Percentiles rank a stretch among this genome's conserved stretches.
phyloP scores from a whole-genome alignment of 169 alveolate species.

The Plasmodium cynomolgi region DNA sequence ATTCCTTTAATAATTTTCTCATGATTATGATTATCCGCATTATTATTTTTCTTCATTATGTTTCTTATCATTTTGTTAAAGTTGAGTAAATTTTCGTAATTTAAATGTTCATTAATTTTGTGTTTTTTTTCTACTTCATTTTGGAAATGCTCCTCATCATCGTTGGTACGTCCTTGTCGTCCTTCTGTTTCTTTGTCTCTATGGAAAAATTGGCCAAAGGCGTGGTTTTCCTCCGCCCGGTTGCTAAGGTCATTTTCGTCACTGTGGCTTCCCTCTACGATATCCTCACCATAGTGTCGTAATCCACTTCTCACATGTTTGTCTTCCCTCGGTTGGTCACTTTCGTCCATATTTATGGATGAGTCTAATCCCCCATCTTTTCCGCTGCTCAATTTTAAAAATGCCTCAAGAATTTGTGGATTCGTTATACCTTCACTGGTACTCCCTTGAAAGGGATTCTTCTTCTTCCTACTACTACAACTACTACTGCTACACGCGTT shows the following conservation, averaged over 20 bases:
- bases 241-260: not conserved
- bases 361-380: not conserved
- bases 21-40: slow-evolving; percentile 13
- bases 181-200: not conserved
- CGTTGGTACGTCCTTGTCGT: not conserved
- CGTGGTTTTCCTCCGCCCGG: not conserved
- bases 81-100: slow-evolving; percentile 9
- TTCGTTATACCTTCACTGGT: not conserved
- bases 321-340: not conserved
- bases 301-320: not conserved
- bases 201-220: not conserved
- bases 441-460: not conserved
- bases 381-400: not conserved
- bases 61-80: slow-evolving; percentile 54
- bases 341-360: not conserved
- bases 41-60: slow-evolving; percentile 23
- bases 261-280: not conserved
- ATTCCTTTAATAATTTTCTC: slow-evolving; percentile 65
- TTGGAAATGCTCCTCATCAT: slow-evolving; percentile 23
- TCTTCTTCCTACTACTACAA: not conserved
- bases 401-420: not conserved
- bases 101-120: slow-evolving; percentile 11
- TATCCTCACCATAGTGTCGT: not conserved
- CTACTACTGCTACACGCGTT: not conserved
- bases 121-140: slow-evolving; percentile 17